phyloP scores from a whole-genome alignment of 768 basidiomycete species.

The Agaricus blazei region DNA sequence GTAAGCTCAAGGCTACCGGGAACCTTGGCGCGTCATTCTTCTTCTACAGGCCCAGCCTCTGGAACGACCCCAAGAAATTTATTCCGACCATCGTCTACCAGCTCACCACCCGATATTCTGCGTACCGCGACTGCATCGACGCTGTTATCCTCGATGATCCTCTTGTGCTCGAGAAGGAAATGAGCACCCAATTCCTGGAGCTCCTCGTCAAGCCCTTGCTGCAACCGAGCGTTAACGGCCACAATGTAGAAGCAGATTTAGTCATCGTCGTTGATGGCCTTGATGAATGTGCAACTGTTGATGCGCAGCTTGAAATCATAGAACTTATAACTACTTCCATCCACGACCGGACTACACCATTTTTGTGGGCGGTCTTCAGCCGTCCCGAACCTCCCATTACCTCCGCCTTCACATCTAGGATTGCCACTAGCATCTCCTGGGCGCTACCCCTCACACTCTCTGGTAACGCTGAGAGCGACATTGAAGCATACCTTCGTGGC shows the following conservation, averaged over 20 bases:
- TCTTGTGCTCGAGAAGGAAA: not conserved
- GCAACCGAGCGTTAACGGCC: not conserved
- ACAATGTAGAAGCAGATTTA: not conserved
- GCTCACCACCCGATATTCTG: conserved; percentile 10
- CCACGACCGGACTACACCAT: too few relatives aligned
- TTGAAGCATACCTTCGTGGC: conserved; percentile 12
- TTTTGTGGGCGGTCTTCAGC: too few relatives aligned
- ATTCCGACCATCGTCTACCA: conserved; percentile 2
- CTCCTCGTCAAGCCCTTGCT: not conserved
- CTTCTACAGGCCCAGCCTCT: too few relatives aligned
- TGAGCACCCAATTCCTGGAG: not conserved
- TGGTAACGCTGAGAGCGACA: conserved; percentile 13
- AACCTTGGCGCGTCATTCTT: too few relatives aligned
- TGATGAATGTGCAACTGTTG: too few relatives aligned
- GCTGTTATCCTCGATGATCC: conserved; percentile 1
- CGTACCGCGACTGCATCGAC: conserved; percentile 3
- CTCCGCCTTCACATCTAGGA: conserved; percentile 3
- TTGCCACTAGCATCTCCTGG: not conserved
- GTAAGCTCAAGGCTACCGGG: not conserved
- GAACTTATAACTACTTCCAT: too few relatives aligned
- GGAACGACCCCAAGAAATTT: too few relatives aligned
- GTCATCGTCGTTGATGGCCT: conserved; percentile 11
- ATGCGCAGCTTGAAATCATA: too few relatives aligned
- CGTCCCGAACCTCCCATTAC: too few relatives aligned
- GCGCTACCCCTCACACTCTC: conserved; percentile 6